Conservation (phyloP, 2,329 filamentous ascomycete species). For the Drechslerella stenobrocha region DNA sequence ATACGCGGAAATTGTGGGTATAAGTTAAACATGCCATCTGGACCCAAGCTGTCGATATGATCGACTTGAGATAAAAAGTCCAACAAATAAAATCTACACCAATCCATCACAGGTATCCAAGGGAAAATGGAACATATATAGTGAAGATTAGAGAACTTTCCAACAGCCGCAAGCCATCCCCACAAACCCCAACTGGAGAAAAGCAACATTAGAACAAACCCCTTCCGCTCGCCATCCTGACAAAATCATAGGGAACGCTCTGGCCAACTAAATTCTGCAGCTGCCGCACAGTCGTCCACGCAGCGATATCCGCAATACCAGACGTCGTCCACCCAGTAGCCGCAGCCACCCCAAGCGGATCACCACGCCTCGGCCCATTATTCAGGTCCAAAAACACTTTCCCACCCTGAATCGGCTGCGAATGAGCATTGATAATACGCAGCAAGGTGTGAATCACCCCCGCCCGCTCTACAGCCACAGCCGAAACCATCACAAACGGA, state of each 20-base stretch:
- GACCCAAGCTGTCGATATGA: too few species aligned
- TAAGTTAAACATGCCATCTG: not conserved
- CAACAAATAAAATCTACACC: constrained; percentile 1
- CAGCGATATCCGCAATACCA: constrained; percentile 75
- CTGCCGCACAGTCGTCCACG: constrained; percentile 82
- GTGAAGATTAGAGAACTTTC: constrained; percentile 32
- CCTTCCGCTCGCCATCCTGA: constrained; percentile 69
- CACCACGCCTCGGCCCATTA: constrained; percentile 67
- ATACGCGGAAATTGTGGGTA: constrained; percentile 1
- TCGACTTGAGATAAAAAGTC: not conserved
- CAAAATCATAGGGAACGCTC: constrained; percentile 86
- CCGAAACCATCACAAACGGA: constrained; percentile 80
- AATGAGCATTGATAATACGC: constrained; percentile 65
- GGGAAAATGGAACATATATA: constrained; percentile 1
- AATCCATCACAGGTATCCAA: not conserved
- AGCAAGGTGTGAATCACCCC: constrained; percentile 76
- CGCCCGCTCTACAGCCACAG: constrained; percentile 75
- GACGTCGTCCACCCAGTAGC: constrained; percentile 78
- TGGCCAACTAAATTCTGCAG: constrained; percentile 77
- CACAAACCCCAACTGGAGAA: not conserved
- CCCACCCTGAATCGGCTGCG: constrained; percentile 57
- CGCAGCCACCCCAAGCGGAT: constrained; percentile 71
- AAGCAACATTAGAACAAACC: constrained; percentile 57
- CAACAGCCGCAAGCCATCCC: not conserved
- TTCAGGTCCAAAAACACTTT: constrained; percentile 83